These are phyloP conservation scores for Xylaria sp. DNA, from an alignment of 2,329 filamentous ascomycete species.

Conservation along the genomic window DNA sequence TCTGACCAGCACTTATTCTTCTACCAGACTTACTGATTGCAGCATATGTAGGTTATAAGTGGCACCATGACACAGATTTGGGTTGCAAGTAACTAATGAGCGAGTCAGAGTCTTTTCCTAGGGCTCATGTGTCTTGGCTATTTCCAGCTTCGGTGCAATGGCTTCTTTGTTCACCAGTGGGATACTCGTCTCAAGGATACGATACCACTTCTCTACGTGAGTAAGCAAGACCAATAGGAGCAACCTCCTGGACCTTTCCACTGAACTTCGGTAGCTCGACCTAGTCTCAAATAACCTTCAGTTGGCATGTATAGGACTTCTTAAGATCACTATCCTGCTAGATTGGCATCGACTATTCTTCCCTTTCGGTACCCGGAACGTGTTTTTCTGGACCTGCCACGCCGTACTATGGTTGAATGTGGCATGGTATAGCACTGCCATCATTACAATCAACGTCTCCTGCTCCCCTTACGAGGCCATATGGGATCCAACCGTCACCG, in stretches of 20 bases:
- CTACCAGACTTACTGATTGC: too few relatives aligned
- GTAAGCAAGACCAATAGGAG: conserved; percentile 2
- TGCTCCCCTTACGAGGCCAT: conserved; percentile 28
- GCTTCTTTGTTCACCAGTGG: conserved; percentile 42
- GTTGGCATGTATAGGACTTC: conserved; percentile 38
- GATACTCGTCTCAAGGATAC: conserved; percentile 34
- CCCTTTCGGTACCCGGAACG: conserved; percentile 28
- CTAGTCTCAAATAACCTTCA: conserved; percentile 37
- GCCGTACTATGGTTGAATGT: conserved; percentile 22
- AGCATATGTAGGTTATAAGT: neutral
- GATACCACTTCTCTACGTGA: conserved; percentile 29
- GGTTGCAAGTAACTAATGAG: too few relatives aligned
- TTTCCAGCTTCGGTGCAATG: conserved; percentile 32
- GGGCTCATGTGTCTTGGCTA: conserved; percentile 8
- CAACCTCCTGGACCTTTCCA: neutral
- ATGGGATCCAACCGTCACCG: conserved; percentile 27
- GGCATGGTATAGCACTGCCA: conserved; percentile 13
- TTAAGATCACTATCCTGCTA: conserved; percentile 46
- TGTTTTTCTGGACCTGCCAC: conserved; percentile 30
- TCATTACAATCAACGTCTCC: conserved; percentile 23
- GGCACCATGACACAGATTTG: too few relatives aligned
- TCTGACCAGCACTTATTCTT: neutral
- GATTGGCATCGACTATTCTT: conserved; percentile 42
- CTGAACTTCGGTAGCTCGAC: conserved; percentile 27
- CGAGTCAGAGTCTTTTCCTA: neutral